Evolutionary conservation across 2,329 filamentous ascomycete genomes (phyloP).

Genomic region (Daldinia eschscholtzii): DNA sequence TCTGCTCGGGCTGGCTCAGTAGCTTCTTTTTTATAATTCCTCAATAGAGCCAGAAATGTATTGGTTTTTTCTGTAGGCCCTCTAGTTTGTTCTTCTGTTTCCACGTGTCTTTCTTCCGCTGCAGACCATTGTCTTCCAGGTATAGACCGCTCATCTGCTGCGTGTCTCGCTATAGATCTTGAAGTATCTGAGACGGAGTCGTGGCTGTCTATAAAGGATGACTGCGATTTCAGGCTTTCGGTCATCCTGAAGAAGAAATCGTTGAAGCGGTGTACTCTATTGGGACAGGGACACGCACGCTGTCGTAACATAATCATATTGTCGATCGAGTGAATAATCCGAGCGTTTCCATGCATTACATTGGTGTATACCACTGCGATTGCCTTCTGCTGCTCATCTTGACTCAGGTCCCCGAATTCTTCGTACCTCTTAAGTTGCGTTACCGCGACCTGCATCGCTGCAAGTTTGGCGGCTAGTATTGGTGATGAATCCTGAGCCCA

Average conservation of each 20-base stretch:
- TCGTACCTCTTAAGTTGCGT: slow-evolving; percentile 31
- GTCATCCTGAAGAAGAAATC: not conserved
- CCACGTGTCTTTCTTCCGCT: not conserved
- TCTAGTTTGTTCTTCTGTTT: not conserved
- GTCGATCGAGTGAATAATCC: slow-evolving; percentile 29
- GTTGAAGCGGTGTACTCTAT: slow-evolving; percentile 28
- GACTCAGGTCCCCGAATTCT: slow-evolving; percentile 30
- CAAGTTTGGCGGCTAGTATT: not conserved
- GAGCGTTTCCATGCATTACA: slow-evolving; percentile 17
- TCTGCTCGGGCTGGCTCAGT: not conserved
- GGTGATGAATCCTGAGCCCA: not conserved
- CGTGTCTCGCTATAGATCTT: not conserved
- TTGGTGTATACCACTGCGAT: slow-evolving; percentile 38
- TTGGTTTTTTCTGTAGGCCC: not conserved
- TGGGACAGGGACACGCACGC: slow-evolving; percentile 23
- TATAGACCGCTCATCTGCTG: not conserved
- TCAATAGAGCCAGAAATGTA: not conserved
- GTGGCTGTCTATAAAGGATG: not conserved
- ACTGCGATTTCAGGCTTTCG: not conserved
- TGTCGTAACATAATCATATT: slow-evolving; percentile 34
- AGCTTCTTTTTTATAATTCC: not conserved
- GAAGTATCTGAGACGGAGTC: not conserved
- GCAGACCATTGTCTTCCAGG: not conserved
- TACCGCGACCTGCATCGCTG: slow-evolving; percentile 20
- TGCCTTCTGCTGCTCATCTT: slow-evolving; percentile 34